These are phyloP conservation scores for Colletotrichum endophyticum DNA, from an alignment of 2,329 filamentous ascomycete species.

Conservation along the genomic window DNA sequence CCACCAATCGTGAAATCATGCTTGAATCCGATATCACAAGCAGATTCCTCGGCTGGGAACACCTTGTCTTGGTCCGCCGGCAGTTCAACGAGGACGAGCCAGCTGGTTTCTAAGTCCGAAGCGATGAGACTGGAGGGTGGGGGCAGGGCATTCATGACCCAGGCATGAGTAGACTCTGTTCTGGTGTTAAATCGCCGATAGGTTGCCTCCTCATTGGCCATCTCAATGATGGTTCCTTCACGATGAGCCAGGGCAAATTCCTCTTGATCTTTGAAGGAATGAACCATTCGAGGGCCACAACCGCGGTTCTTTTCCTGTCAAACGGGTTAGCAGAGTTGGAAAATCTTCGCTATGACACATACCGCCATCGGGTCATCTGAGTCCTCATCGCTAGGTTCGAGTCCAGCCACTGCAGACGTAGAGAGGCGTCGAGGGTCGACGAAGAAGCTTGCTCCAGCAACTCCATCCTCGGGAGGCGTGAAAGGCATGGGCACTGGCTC, in stretches of 20 bases:
- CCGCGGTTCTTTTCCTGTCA: neutral
- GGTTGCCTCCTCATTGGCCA: neutral
- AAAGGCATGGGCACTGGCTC: neutral
- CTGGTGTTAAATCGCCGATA: neutral
- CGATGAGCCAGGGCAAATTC: slow-evolving; percentile 12
- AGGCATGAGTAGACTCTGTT: neutral
- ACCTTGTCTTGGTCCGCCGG: neutral
- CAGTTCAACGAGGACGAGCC: neutral
- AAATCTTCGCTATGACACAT: neutral
- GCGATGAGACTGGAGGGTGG: neutral
- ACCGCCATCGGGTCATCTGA: neutral
- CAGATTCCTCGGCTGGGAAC: slow-evolving; percentile 5
- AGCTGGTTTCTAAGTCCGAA: slow-evolving; percentile 9
- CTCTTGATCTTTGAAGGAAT: neutral
- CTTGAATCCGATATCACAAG: neutral
- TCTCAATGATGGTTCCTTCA: slow-evolving; percentile 4
- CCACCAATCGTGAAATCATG: neutral
- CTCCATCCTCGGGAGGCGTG: neutral
- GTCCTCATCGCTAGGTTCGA: neutral
- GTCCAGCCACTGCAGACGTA: neutral
- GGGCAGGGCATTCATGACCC: neutral
- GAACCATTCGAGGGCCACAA: slow-evolving; percentile 7
- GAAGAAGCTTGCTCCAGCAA: neutral
- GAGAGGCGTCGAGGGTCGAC: neutral
- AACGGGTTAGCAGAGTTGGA: neutral